phyloP scores from a whole-genome alignment of 164 flowering plant species.

The Magnolia changhungtana region DNA sequence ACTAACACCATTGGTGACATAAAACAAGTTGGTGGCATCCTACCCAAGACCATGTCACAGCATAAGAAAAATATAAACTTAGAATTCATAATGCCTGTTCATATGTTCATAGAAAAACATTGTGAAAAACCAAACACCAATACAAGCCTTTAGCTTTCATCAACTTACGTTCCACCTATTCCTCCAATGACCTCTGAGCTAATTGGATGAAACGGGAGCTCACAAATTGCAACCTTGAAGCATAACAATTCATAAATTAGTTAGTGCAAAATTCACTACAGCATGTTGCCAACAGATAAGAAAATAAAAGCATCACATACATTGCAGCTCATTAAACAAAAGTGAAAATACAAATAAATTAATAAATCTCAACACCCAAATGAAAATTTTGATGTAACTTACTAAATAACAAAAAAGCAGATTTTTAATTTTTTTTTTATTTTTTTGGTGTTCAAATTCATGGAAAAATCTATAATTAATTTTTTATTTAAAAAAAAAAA shows the following conservation, averaged over 20 bases:
- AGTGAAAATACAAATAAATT: background rate
- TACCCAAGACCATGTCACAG: background rate
- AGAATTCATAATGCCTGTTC: background rate
- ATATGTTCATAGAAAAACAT: background rate
- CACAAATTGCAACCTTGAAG: constrained; percentile 88
- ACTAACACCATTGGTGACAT: background rate
- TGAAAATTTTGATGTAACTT: background rate
- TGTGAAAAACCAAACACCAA: background rate
- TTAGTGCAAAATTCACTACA: background rate
- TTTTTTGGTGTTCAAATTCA: too few species aligned
- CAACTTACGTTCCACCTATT: constrained; percentile 98
- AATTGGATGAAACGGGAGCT: constrained; percentile 94
- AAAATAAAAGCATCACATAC: background rate
- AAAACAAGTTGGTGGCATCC: background rate
- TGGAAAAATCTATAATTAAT: too few species aligned
- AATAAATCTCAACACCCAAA: background rate
- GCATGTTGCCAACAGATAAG: background rate
- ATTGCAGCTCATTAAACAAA: background rate
- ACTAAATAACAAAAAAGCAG: background rate
- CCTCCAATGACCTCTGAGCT: constrained; percentile 94
- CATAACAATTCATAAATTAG: background rate
- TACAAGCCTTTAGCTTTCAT: background rate
- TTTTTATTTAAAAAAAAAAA: background rate
- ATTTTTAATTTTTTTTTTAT: too few species aligned
- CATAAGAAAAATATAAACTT: background rate